Evolutionary conservation across 169 alveolate genomes (phyloP).

Genomic region (Plasmodium billcollinsi): DNA sequence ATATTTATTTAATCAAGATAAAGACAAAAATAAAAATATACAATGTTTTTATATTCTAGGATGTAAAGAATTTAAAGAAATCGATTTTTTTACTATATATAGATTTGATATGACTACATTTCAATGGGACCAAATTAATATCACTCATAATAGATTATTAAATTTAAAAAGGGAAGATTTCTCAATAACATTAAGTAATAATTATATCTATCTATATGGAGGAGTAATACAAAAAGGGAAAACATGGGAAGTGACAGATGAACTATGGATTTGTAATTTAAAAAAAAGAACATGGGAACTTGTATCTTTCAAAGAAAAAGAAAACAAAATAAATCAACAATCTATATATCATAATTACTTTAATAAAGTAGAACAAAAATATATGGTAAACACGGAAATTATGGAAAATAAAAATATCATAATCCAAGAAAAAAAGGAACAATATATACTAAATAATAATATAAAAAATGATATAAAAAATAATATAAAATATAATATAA

Average conservation of each 20-base stretch:
- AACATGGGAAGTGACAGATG: constrained; percentile 17
- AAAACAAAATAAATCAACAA: background rate
- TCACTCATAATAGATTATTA: constrained; percentile 26
- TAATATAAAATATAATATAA: background rate
- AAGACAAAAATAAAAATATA: background rate
- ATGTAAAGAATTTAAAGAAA: constrained; percentile 17
- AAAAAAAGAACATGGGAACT: constrained; percentile 34
- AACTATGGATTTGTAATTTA: constrained; percentile 35
- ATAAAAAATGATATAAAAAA: background rate
- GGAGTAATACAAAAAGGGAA: constrained; percentile 17
- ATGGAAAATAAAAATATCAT: background rate
- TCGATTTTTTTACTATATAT: constrained; percentile 29
- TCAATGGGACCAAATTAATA: constrained; percentile 37
- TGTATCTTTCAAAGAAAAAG: background rate
- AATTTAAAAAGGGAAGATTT: constrained; percentile 39
- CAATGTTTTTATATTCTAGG: constrained; percentile 33
- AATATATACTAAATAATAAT: background rate
- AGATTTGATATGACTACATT: constrained; percentile 11
- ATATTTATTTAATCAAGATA: too few species aligned
- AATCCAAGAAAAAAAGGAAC: too few species aligned
- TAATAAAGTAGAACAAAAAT: background rate
- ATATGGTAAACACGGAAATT: background rate
- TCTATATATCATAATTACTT: background rate
- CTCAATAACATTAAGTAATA: constrained; percentile 14
- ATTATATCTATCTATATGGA: constrained; percentile 29